Evolutionary conservation across 768 basidiomycete genomes (phyloP), one percentile per base, ranked within the genome.

Genomic region (Sarcomyxa edulis): DNA sequence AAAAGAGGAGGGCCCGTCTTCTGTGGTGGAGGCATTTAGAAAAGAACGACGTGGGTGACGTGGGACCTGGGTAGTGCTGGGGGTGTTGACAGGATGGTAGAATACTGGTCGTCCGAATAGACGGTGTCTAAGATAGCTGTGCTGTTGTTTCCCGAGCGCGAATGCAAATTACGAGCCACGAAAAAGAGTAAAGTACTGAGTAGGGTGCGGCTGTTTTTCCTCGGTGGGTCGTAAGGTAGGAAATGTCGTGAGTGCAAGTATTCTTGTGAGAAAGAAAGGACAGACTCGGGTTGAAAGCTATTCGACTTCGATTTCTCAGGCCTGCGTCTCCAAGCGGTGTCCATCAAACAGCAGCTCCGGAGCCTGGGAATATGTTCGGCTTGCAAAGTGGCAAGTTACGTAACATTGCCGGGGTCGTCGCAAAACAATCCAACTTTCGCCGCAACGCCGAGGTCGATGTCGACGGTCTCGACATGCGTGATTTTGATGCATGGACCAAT

Each of bases 1-100:
- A 90, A 92, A 49, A 86, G 72, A 38, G 65, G 60, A 32, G 67
- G 65, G 42, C 65, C 65, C 14, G 62, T 56, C 59, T 73, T 71
- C 27, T 65, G 58, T 49, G 57, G 47, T 40, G 62, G 60, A 45
- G 69, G 68, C 70, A 73, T 66, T 54, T 54, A 23, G n/a, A 24
- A 24, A 12, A 16, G 24, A 16, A 28, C 20, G 24, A 29, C 29
- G n/a, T 35, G 8, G 7, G 11, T 10, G 5, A 42, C n/a, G n/a
- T n/a, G n/a, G n/a, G n/a, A n/a, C n/a, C n/a, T n/a, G n/a, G n/a
- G n/a, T 14, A 25, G n/a, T 18, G 39, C 16, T 7, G 25, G 4
- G 32, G 8, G 14, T 14, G 12, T 24, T 6, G 24, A 9, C 10
- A 9, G 30, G 32, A 20, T n/a, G n/a, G 16, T 5, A 39, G 15